Base-by-base conservation (phyloP, 495 filamentous ascomycete species). In the Neohortaea acidophila region DNA sequence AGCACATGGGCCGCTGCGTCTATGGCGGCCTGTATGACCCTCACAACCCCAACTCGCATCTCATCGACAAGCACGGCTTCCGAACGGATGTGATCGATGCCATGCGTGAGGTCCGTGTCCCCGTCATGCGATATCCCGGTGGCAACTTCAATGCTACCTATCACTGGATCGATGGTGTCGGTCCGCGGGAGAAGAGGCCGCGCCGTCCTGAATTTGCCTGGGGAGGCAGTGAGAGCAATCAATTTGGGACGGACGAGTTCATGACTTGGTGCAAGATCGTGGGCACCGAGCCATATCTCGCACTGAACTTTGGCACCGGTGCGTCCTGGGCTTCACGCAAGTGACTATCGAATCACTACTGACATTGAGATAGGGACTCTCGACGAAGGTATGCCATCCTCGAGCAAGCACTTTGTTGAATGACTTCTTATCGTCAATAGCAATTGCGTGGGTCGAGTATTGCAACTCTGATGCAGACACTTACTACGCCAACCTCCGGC, bases 1-100 rank as follows among this genome's bases (percentile, higher is more conserved):
- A 82, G 78, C 81, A 60, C 52, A 61, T 59, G 21, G 81, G 79
- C 30, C 69, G 81, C 29, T 86, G 80, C 59, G 82, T 86, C 56
- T 86, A 86, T 53, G 80, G 80, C 39, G 81, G 81, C 41, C 79
- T 86, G 51, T 84, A 83, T 57, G 80, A 84, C 42, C 80, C 78
- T 2, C 65, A 61, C 10, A 82, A 71, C 52, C 60, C 70, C 2
- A 45, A 41, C 31, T 44, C 28, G 32, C 19, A 33, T 0, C 60
- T 82, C n/a, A 73, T 77, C 2, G 81, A 84, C 44, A 63, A 73
- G 39, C 66, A 81, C 51, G 79, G 79, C 11, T 84, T 81, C 56
- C 72, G 79, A 12, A 81, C 67, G 44, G 79, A 84, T 56, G 79
- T 86, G 12, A 63, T 84, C 19, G 65, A 68, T 36, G 72, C 76